Evolutionary conservation across 169 alveolate genomes (phyloP), one percentile per base, ranked within the genome.

Genomic region (Miamiensis avidus): DNA sequence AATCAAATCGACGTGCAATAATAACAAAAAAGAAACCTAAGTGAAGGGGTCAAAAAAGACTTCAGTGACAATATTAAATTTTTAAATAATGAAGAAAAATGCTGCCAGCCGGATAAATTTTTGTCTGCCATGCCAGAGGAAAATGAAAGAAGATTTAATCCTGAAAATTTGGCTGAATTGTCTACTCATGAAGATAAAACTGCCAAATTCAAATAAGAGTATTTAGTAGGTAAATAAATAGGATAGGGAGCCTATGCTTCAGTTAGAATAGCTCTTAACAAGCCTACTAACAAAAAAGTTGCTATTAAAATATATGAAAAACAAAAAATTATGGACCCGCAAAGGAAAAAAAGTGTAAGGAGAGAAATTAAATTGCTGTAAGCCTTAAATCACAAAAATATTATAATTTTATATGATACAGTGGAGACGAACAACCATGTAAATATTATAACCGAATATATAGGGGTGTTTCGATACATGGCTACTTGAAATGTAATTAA

Each of bases 171-270:
- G n/a, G n/a, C n/a, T n/a, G 73, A n/a, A 26, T 26, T 27, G 0
- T 1, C 0, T 29, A 64, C 34, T 1, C 34, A 79, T 6, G 31
- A 34, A 15, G 83, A 85, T 73, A 85, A 85, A 34, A 86, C 90
- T 29, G 79, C 74, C n/a, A 30, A 81, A 65, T 86, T 86, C 49
- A 86, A 86, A 34, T 64, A 34, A 32, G 91, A 91, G 29, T 92
- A 92, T 87, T 84, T 84, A 72, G 92, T 89, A 29, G 95, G 97
- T 27, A 93, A 84, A 78, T 79, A 86, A 72, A 85, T 96, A 64
- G 98, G 98, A 0, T 84, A 94, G 84, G 98, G 98, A 0, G 96
- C 97, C 20, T 96, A 96, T 90, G 98, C 97, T 6, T 89, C 91
- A 20, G 98, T 96, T 1, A 94, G 92, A 88, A 88, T 90, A 28